Percentiles rank a stretch among this genome's conserved stretches.
These are phyloP conservation scores for Coemansia pectinata DNA, from an alignment of 192 early-diverging fungal species.

Conservation along the genomic window DNA sequence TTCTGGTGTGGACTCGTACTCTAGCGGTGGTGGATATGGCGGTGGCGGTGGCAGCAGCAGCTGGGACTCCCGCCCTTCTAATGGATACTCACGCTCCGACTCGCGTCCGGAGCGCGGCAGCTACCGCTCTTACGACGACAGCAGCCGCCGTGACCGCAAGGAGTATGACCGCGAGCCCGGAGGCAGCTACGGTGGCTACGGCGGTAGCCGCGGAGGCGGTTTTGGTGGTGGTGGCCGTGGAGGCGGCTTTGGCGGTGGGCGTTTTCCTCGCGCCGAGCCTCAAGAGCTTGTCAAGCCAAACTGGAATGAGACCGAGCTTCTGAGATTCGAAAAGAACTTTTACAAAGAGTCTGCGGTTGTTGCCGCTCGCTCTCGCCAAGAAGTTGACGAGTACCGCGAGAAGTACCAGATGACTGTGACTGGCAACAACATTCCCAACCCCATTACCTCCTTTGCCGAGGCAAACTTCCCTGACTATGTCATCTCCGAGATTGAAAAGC, in stretches of 20 bases:
- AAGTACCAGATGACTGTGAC: constrained; percentile 82
- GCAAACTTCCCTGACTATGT: constrained; percentile 92
- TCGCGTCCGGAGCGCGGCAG: constrained; percentile 53
- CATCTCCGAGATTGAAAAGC: constrained; percentile 77
- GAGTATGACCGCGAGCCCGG: constrained; percentile 43
- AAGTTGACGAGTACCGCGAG: constrained; percentile 77
- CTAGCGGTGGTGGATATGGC: not conserved
- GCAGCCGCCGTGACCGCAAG: constrained; percentile 66
- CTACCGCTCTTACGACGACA: constrained; percentile 64
- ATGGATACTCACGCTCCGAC: constrained; percentile 18
- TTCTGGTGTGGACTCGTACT: not conserved
- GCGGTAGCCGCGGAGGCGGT: constrained; percentile 21
- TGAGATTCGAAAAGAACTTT: constrained; percentile 95
- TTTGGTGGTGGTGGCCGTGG: constrained; percentile 9
- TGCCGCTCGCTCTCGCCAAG: constrained; percentile 61
- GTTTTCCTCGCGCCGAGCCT: constrained; percentile 30
- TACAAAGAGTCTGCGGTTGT: constrained; percentile 86
- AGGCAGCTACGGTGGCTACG: constrained; percentile 10
- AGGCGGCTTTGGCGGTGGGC: constrained; percentile 22
- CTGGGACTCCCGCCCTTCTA: constrained; percentile 26
- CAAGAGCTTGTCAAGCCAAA: constrained; percentile 56
- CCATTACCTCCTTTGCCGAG: constrained; percentile 85
- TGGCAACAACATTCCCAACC: constrained; percentile 87
- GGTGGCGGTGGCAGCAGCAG: constrained; percentile 10
- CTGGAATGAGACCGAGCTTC: constrained; percentile 71